phyloP scores from a whole-genome alignment of 495 filamentous ascomycete genomes.

The Hyphodiscus hymeniophilus region DNA sequence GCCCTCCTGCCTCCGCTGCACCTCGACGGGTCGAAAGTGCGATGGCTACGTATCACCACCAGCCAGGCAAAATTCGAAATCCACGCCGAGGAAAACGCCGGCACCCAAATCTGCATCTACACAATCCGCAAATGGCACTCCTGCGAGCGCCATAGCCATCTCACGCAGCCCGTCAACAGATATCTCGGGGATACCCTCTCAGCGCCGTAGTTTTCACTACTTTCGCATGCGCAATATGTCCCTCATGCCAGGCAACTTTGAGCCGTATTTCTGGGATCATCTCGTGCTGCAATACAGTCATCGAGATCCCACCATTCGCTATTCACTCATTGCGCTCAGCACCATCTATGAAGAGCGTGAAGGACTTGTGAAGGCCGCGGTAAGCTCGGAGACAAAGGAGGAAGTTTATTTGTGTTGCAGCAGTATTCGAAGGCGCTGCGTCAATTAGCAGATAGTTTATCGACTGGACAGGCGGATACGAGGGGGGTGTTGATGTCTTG shows the following conservation, averaged over 20 bases:
- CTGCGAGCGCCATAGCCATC: too few relatives aligned
- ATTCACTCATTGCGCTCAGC: slow-evolving; percentile 35
- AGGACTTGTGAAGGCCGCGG: background rate
- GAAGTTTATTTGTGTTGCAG: background rate
- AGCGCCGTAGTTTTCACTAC: slow-evolving; percentile 26
- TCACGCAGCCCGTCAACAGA: background rate
- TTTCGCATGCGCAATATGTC: slow-evolving; percentile 32
- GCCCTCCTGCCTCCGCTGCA: slow-evolving; percentile 45
- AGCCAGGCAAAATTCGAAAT: background rate
- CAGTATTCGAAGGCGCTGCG: slow-evolving; percentile 6
- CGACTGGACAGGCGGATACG: background rate
- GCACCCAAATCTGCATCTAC: too few relatives aligned
- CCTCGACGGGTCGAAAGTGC: slow-evolving; percentile 47
- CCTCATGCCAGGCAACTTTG: slow-evolving; percentile 37
- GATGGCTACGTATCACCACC: slow-evolving; percentile 42
- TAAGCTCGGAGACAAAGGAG: background rate
- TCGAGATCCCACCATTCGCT: slow-evolving; percentile 36
- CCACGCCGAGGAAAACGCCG: too few relatives aligned
- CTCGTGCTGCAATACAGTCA: slow-evolving; percentile 37
- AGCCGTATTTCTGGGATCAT: slow-evolving; percentile 37
- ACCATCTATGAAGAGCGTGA: slow-evolving; percentile 4
- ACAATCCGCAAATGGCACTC: too few relatives aligned
- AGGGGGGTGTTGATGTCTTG: slow-evolving; percentile 41
- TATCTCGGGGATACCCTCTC: background rate
- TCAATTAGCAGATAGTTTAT: background rate